Evolutionary conservation across 768 basidiomycete genomes (phyloP), one percentile per base, ranked within the genome.

Genomic region (Auriscalpium vulgare): DNA sequence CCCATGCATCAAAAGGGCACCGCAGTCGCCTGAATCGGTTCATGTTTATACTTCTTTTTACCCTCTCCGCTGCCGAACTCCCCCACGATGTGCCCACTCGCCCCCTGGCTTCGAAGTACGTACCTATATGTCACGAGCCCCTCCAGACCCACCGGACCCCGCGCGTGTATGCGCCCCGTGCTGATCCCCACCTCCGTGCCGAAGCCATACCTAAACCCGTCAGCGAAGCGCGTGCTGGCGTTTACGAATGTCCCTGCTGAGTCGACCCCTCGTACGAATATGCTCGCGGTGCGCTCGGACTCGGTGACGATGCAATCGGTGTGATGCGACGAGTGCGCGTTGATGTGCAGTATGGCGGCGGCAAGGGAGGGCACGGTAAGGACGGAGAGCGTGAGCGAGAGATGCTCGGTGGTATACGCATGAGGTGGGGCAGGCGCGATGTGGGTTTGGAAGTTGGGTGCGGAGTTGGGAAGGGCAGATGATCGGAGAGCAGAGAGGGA

Each of bases 161-260:
- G 78, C 14, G 97, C 95, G 66, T 99, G 97, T 55, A 97, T 95
- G 66, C 90, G 85, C 1, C 95, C 95, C 0, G 97, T 99, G 68
- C 88, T 90, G 65, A 99, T 97, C 9, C 97, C 97, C 0, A 99
- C 95, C 71, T 98, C 97, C 5, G 97, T 95, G 2, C 97, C 97
- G 62, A 97, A 94, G 0, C 97, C 97, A 67, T 93, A 98, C 58
- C 95, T 73, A 72, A 95, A 97, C 11, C 97, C 95, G 69, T 99
- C 97, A 0, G 95, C 87, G 68, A 99, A 98, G 38, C 97, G 81
- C 10, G 97, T 97, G 65, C 88, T 92, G 8, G 95, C 95, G 64
- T 99, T 98, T 57, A 95, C 80, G 65, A 88, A 99, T 5, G 91
- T 91, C 35, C 94, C 91, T 1, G 95, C 89, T 0, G 88, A 89